A percentile compares a stretch with the other conserved stretches of the same genome.
These are phyloP conservation scores for Diaporthe batatas DNA, from an alignment of 2,329 filamentous ascomycete species.

Conservation along the genomic window DNA sequence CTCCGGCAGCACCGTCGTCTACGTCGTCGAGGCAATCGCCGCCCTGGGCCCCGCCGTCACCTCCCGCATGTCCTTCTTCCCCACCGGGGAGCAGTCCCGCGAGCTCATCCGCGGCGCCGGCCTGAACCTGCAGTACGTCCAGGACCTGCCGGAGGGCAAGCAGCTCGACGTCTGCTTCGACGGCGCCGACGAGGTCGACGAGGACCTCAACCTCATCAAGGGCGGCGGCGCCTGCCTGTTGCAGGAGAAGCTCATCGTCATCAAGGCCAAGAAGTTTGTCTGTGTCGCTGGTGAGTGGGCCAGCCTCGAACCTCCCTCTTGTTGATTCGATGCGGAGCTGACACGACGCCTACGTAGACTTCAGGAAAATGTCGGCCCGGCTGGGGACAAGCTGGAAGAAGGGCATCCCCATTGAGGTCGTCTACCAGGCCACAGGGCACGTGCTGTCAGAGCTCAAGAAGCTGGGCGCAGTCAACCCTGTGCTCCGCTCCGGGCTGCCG, in stretches of 20 bases:
- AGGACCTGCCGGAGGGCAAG: constrained; percentile 71
- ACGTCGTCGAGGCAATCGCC: constrained; percentile 86
- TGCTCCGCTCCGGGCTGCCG: constrained; percentile 78
- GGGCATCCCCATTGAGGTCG: constrained; percentile 91
- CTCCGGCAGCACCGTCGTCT: constrained; percentile 84
- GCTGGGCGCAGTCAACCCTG: constrained; percentile 80
- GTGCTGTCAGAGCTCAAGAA: constrained; percentile 79
- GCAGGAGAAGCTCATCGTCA: constrained; percentile 96
- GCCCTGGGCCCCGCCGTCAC: constrained; percentile 68
- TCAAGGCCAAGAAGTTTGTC: constrained; percentile 85
- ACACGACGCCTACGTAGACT: constrained; percentile 69
- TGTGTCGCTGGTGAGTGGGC: constrained; percentile 79
- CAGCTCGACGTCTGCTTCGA: constrained; percentile 93
- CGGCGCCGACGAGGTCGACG: constrained; percentile 96
- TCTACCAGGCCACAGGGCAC: constrained; percentile 83
- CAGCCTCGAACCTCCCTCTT: not conserved
- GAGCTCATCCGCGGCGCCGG: constrained; percentile 86
- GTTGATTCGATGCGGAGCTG: not conserved
- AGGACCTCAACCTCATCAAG: constrained; percentile 96
- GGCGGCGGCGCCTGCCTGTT: constrained; percentile 97
- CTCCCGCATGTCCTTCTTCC: constrained; percentile 83
- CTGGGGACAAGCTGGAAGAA: constrained; percentile 84
- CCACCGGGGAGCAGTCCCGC: constrained; percentile 92
- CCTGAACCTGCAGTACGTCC: constrained; percentile 81
- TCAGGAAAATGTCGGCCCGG: constrained; percentile 85